Evolutionary conservation across 345 rosid genomes (phyloP).

Genomic region (Geranium rotundifolium): DNA sequence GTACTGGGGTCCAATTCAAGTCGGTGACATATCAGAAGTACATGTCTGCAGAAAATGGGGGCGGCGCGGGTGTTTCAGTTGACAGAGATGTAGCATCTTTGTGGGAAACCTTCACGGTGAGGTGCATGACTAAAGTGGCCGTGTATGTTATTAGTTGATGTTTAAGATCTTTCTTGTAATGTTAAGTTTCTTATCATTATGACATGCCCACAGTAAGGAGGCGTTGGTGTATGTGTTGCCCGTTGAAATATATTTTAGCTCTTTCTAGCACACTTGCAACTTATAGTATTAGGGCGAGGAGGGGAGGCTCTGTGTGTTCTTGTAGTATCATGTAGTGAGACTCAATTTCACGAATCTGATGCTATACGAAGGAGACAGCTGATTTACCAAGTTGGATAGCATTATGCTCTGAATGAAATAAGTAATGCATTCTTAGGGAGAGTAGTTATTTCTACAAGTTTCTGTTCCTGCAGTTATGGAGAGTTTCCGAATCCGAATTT

Average conservation of each 20-base stretch:
- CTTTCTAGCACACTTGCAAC: too few relatives aligned
- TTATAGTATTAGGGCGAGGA: too few relatives aligned
- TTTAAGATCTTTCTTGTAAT: neutral
- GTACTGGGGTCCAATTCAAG: slow-evolving; percentile 56
- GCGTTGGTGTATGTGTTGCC: neutral
- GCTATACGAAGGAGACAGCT: neutral
- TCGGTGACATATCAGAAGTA: slow-evolving; percentile 46
- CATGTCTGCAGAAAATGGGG: slow-evolving; percentile 56
- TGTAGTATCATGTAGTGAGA: neutral
- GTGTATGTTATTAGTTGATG: neutral
- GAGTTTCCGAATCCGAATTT: slow-evolving; percentile 46
- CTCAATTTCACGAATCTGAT: neutral
- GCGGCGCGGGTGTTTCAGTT: slow-evolving; percentile 46
- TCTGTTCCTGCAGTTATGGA: slow-evolving; percentile 44
- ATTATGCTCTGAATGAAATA: neutral
- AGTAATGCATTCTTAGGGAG: neutral
- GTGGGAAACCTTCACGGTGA: slow-evolving; percentile 66
- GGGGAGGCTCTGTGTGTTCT: too few relatives aligned
- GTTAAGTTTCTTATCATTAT: neutral
- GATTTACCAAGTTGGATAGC: neutral
- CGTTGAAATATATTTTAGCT: neutral
- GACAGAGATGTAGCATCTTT: slow-evolving; percentile 41
- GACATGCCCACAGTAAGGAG: neutral
- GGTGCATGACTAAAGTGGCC: slow-evolving; percentile 10
- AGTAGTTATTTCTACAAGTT: slow-evolving; percentile 3